These are phyloP conservation scores for Trichoderma koningiopsis DNA, from an alignment of 2,329 filamentous ascomycete species.

Conservation along the genomic window DNA sequence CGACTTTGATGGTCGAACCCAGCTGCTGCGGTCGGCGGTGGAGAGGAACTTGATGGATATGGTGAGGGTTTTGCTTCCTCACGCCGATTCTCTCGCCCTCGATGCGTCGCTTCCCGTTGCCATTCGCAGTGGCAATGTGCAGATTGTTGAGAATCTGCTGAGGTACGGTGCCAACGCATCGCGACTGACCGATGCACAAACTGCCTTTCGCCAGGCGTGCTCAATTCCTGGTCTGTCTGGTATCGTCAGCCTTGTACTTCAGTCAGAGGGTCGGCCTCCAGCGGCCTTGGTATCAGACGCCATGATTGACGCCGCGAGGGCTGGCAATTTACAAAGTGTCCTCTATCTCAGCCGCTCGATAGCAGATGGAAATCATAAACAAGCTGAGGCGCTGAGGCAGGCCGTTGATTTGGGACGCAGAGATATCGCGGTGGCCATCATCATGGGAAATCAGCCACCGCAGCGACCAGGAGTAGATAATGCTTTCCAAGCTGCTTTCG, in stretches of 20 bases:
- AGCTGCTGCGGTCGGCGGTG: conserved; percentile 54
- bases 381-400: conserved; percentile 54
- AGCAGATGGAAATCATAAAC: conserved; percentile 56
- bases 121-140: conserved; percentile 47
- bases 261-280: conserved; percentile 51
- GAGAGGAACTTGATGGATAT: conserved; percentile 54
- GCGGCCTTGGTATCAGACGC: conserved; percentile 49
- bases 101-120: conserved; percentile 54
- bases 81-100: conserved; percentile 54
- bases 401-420: conserved; percentile 52
- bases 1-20: conserved; percentile 50
- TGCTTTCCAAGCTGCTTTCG: conserved; percentile 52
- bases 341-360: conserved; percentile 53
- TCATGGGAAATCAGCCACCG: conserved; percentile 57
- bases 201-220: conserved; percentile 57
- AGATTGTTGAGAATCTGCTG: conserved; percentile 52
- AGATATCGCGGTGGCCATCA: conserved; percentile 58
- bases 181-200: conserved; percentile 52
- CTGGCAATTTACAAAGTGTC: conserved; percentile 54
- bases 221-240: conserved; percentile 48
- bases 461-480: conserved; percentile 50
- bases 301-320: conserved; percentile 54
- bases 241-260: conserved; percentile 52
- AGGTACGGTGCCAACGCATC: conserved; percentile 53
- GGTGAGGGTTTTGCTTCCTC: conserved; percentile 55